Conservation (phyloP, 1,284 basidiomycete genomes). For the Kalmanozyma brasiliensis region DNA sequence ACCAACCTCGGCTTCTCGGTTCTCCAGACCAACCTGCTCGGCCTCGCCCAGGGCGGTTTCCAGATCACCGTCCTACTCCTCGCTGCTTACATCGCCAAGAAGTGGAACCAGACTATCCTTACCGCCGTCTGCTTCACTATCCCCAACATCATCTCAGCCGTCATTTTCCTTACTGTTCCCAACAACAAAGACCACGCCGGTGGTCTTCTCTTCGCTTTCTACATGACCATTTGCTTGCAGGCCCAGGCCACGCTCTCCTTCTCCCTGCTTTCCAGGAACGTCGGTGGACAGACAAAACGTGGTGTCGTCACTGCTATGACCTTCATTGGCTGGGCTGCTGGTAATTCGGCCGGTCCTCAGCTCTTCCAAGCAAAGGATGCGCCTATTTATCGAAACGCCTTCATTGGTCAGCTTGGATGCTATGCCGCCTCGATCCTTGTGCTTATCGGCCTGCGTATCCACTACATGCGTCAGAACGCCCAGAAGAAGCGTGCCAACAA, state of each 20-base stretch:
- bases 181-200: conserved; percentile 36
- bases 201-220: conserved; percentile 43
- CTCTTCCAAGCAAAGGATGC: conserved; percentile 50
- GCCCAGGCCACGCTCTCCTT: conserved; percentile 51
- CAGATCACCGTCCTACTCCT: conserved; percentile 44
- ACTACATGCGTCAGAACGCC: conserved; percentile 71
- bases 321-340: conserved; percentile 53
- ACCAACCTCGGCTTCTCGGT: conserved; percentile 61
- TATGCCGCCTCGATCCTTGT: conserved; percentile 71
- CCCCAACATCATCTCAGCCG: conserved; percentile 54
- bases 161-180: conserved; percentile 55
- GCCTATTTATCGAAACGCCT: conserved; percentile 69
- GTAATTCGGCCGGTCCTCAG: conserved; percentile 58
- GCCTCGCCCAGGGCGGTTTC: conserved; percentile 54
- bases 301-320: conserved; percentile 42
- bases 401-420: conserved; percentile 72
- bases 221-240: conserved; percentile 42
- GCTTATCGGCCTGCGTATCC: conserved; percentile 70
- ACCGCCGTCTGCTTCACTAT: conserved; percentile 49
- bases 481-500: conserved; percentile 52
- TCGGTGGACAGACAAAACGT: conserved; percentile 62
- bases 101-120: conserved; percentile 61
- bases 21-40: conserved; percentile 59
- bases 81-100: conserved; percentile 35
- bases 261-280: conserved; percentile 70